Percentiles rank a stretch among this genome's conserved stretches.
phyloP scores from a whole-genome alignment of 495 filamentous ascomycete species.

The Pseudomonodictys pantanalensis region DNA sequence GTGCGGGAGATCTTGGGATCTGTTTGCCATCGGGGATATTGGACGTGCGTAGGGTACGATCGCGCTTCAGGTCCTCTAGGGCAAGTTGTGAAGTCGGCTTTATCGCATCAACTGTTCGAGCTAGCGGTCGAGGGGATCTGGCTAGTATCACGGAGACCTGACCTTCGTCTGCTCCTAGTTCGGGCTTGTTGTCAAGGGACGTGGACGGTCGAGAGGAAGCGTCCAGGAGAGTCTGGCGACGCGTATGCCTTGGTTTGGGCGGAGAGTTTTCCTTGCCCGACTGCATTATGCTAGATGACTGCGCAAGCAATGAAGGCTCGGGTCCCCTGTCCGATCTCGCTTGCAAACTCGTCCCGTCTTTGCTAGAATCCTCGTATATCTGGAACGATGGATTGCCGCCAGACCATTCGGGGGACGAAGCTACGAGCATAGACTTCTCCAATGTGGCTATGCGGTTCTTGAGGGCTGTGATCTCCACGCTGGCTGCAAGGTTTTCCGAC shows the following conservation, averaged over 20 bases:
- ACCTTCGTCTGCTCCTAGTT: not conserved
- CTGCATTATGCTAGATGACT: not conserved
- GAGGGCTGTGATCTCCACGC: conserved; percentile 30
- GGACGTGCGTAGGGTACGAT: not conserved
- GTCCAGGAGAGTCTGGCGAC: conserved; percentile 13
- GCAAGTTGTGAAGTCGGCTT: conserved; percentile 12
- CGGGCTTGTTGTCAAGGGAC: not conserved
- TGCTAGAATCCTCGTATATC: conserved; percentile 27
- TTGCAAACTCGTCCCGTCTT: not conserved
- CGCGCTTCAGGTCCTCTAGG: too few species aligned
- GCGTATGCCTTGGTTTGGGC: conserved; percentile 13
- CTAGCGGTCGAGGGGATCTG: not conserved
- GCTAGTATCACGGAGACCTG: not conserved
- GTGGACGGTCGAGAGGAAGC: conserved; percentile 1
- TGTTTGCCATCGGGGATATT: conserved; percentile 11
- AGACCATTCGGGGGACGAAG: conserved; percentile 1
- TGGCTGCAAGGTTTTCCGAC: conserved; percentile 28
- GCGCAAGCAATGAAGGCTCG: not conserved
- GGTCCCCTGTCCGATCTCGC: not conserved
- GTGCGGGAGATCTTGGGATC: conserved; percentile 10
- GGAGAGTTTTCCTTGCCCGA: conserved; percentile 28
- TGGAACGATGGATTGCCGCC: conserved; percentile 15
- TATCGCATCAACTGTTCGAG: not conserved
- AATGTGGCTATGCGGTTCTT: conserved; percentile 24
- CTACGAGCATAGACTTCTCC: conserved; percentile 20